Evolutionary conservation across 352 stramenopile genomes (phyloP).

Genomic region (Phytophthora pluvialis): DNA sequence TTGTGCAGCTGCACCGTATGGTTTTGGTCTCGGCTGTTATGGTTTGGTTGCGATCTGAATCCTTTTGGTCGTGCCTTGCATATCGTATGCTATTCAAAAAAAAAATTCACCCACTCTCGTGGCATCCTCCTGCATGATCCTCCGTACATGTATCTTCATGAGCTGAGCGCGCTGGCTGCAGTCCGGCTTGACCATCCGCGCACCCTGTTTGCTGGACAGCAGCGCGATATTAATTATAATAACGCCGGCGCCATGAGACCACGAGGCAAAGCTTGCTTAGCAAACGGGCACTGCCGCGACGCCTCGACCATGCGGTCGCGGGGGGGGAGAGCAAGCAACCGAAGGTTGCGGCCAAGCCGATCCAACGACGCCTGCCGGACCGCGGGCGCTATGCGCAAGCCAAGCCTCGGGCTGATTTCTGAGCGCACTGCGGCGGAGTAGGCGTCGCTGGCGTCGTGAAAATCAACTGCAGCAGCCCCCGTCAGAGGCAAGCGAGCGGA

Average conservation of each 20-base stretch:
- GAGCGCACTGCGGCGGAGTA: background rate
- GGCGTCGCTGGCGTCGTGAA: background rate
- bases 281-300: constrained; percentile 18
- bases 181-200: constrained; percentile 5
- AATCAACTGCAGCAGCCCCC: background rate
- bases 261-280: constrained; percentile 3
- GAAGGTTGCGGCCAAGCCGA: constrained; percentile 22
- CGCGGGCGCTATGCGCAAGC: too few species aligned
- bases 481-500: constrained; percentile 5
- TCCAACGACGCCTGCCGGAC: constrained; percentile 12
- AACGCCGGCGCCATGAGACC: too few species aligned
- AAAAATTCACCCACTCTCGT: too few species aligned
- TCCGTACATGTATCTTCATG: constrained; percentile 20
- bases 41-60: too few species aligned
- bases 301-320: constrained; percentile 29
- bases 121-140: constrained; percentile 21
- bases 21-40: too few species aligned
- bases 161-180: background rate
- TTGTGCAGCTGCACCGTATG: too few species aligned
- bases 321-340: background rate
- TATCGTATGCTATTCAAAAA: too few species aligned
- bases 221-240: too few species aligned
- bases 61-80: too few species aligned
- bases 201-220: constrained; percentile 8
- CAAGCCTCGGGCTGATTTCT: constrained; percentile 10